Evolutionary conservation across 768 basidiomycete genomes (phyloP), one percentile per base, ranked within the genome.

Genomic region (Psilocybe azurescens): DNA sequence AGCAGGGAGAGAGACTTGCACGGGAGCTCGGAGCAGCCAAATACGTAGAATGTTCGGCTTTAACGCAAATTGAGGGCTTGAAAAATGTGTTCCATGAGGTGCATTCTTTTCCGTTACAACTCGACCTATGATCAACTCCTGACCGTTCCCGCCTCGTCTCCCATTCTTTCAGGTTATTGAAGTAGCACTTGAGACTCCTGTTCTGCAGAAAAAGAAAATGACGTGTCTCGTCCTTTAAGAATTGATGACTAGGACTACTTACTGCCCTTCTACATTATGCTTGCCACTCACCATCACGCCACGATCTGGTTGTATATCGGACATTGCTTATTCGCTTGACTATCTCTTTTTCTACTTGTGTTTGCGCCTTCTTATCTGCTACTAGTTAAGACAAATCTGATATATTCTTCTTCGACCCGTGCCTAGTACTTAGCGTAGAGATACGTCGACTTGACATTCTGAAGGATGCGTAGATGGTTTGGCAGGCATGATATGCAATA

Each of bases 61-160:
- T 99, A 83, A 99, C 97, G 68, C 97, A 99, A 85, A 95, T 24
- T 24, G 33, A 95, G 84, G 97, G 97, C 28, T 78, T 99, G 77
- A 99, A 99, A 91, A 99, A 99, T 77, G 97, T 99, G 64, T 99
- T 99, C 75, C 97, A 99, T 75, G 97, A 99, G 91, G 95, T 94
- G 75, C 74, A 90, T 81, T 7, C n/a, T 46, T 56, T 28, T 58
- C 54, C 58, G 58, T 53, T 58, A 53, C 59, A 63, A 36, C 58
- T 59, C 64, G 57, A 54, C 52, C 51, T 20, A 30, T 33, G 49
- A 36, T 54, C 16, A 32, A 6, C 33, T 36, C 33, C 33, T 11
- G 33, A 36, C 33, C 14, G 48, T 59, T 24, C 28, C 32, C 47
- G 30, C 36, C 47, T 20, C 41, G 32, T 39, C 24, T 38, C 14